Evolutionary conservation across 495 filamentous ascomycete genomes (phyloP), one percentile per base, ranked within the genome.

Genomic region (Ramalina intermedia): DNA sequence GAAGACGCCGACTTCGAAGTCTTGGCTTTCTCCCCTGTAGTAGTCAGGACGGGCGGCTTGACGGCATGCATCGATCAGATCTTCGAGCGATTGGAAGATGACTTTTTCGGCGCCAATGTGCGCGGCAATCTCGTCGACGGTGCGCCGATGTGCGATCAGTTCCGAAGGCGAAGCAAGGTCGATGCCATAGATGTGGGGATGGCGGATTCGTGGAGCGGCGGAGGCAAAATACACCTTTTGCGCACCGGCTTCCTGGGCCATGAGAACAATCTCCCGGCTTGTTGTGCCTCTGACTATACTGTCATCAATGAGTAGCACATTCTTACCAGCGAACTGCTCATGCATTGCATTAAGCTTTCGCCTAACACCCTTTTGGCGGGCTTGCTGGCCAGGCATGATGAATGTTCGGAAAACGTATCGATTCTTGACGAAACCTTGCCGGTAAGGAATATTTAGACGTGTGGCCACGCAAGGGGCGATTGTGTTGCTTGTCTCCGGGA

Each of bases 1-100:
- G 72, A 98, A 96, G 14, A 96, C 88, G 52, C 91, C 90, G n/a
- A 94, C 81, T 63, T 96, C 93, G 52, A 96, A 96, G 43, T 75
- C 62, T 18, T 68, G 68, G 37, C 75, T 64, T 37, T 47, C 44
- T 37, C 27, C 37, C 8, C 36, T 43, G 2, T 36, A 16, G 5
- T 33, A 33, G 29, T 33, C 29, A 1, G 29, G 29, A 33, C 27
- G 20, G 1, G 67, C 69, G 3, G 83, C 75, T 57, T 47, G 23
- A 9, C 13, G 20, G 16, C 88, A 95, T 4, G 88, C 79, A 35
- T 75, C 80, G 61, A 85, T 82, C 9, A 96, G 72, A 56, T 93
- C 88, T 12, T 76, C 75, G n/a, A 96, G 71, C 38, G 79, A 80
- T 61, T 95, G 88, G 65, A 85, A 96, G 51, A 98, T 84, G 26